phyloP scores from a whole-genome alignment of 2,329 filamentous ascomycete genomes.

The Pseudogymnoascus sp. region DNA sequence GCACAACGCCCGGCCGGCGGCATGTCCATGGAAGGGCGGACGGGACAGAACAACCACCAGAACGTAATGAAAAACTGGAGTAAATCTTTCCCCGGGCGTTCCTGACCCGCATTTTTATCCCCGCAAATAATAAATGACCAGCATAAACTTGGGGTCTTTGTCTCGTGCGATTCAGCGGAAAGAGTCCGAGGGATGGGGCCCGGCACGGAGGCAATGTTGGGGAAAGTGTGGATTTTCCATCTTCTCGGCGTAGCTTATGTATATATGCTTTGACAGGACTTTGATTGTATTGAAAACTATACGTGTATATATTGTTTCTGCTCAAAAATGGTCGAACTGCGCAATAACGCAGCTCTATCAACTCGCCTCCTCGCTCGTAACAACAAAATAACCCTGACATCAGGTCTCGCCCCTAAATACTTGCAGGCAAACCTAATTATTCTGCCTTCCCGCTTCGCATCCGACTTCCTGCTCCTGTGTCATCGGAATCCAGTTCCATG shows the following conservation, averaged over 20 bases:
- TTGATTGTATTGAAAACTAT: not conserved
- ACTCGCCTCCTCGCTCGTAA: conserved; percentile 18
- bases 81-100: not conserved
- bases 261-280: not conserved
- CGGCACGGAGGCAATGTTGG: not conserved
- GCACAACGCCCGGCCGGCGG: not conserved
- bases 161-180: not conserved
- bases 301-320: not conserved
- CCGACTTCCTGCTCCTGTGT: conserved; percentile 52
- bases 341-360: conserved; percentile 3
- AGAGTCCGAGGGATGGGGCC: not conserved
- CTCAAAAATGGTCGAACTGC: not conserved
- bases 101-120: not conserved
- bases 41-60: not conserved
- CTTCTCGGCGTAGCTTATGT: conserved; percentile 1
- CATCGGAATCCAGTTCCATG: conserved; percentile 56
- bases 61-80: not conserved
- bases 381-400: conserved; percentile 32
- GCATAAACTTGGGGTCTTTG: not conserved
- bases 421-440: conserved; percentile 58
- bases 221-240: not conserved
- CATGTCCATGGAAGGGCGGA: not conserved
- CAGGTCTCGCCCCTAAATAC: conserved; percentile 47
- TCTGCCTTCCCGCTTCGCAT: conserved; percentile 48
- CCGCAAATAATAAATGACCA: not conserved